phyloP scores from a whole-genome alignment of 257 asterid genomes.

The Datura wrightii region DNA sequence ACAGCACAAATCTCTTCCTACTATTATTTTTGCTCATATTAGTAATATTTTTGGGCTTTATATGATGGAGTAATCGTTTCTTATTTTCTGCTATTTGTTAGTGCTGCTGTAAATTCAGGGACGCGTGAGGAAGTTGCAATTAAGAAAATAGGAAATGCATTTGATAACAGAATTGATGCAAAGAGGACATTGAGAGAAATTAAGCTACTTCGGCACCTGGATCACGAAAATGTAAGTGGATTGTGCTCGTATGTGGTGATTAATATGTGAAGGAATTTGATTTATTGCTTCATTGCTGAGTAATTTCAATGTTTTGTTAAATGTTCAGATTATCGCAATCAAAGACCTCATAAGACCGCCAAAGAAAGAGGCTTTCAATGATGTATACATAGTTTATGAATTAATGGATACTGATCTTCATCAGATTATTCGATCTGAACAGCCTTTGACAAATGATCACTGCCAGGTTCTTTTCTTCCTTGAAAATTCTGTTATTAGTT shows the following conservation, averaged over 20 bases:
- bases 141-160: slow-evolving; percentile 85
- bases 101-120: slow-evolving; percentile 77
- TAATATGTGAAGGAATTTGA: slow-evolving; percentile 10
- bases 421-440: slow-evolving; percentile 88
- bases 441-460: slow-evolving; percentile 74
- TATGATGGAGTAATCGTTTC: background rate
- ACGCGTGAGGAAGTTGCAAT: slow-evolving; percentile 81
- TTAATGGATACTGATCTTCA: slow-evolving; percentile 89
- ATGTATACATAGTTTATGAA: slow-evolving; percentile 82
- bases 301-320: slow-evolving; percentile 27
- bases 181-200: slow-evolving; percentile 87
- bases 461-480: slow-evolving; percentile 60
- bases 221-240: slow-evolving; percentile 73
- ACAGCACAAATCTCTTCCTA: background rate
- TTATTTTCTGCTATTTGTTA: slow-evolving; percentile 37
- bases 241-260: background rate
- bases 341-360: slow-evolving; percentile 87
- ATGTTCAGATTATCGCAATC: slow-evolving; percentile 69
- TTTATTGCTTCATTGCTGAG: background rate
- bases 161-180: slow-evolving; percentile 78
- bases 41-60: background rate
- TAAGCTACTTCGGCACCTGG: slow-evolving; percentile 80
- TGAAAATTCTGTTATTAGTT: background rate
- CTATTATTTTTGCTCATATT: slow-evolving; percentile 1
- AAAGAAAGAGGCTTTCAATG: slow-evolving; percentile 65